phyloP scores from a whole-genome alignment of 345 rosid species.

The Salix purpurea region DNA sequence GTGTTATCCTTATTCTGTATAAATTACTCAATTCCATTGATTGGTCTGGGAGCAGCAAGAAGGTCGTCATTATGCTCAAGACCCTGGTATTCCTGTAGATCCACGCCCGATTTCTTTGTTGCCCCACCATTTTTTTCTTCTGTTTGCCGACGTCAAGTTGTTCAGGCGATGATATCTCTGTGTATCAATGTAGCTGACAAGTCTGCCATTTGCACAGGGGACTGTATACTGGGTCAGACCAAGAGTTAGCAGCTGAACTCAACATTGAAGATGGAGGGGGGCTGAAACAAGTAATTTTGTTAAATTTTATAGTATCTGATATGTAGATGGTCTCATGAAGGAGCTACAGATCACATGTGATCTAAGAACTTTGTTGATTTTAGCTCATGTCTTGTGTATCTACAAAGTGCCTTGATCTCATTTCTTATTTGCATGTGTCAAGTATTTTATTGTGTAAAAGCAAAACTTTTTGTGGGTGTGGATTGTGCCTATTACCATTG shows the following conservation, averaged over 20 bases:
- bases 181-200: background rate
- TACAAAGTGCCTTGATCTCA: conserved; percentile 3
- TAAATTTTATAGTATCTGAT: background rate
- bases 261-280: background rate
- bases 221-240: background rate
- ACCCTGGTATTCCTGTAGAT: background rate
- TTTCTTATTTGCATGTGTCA: conserved; percentile 17
- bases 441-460: background rate
- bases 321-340: conserved; percentile 9
- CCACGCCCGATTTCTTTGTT: background rate
- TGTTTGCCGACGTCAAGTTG: background rate
- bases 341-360: conserved; percentile 19
- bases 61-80: conserved; percentile 9
- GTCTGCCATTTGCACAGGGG: background rate
- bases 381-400: conserved; percentile 8
- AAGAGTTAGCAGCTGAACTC: background rate
- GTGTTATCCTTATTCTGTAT: background rate
- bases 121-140: background rate
- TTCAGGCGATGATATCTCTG: background rate
- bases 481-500: conserved; percentile 9
- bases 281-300: conserved; percentile 9
- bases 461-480: conserved; percentile 10
- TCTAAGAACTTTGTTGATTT: conserved; percentile 8
- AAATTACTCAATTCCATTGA: conserved; percentile 10
- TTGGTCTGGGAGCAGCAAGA: conserved; percentile 7